Base-by-base conservation (phyloP, 768 basidiomycete species). In the Epithele typhae region DNA sequence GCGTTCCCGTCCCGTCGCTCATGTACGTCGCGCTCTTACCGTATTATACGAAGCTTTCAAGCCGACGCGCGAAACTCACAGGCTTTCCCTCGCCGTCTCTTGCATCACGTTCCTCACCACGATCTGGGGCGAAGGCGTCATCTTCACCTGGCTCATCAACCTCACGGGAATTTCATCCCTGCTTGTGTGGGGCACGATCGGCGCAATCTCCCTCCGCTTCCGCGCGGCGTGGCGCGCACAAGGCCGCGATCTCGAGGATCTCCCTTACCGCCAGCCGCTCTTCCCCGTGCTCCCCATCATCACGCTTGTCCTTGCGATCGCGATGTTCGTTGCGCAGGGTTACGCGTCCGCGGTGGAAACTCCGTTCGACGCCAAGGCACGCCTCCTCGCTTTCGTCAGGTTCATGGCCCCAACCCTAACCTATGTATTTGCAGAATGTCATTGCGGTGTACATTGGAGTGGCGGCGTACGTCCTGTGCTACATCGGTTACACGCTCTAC, bases 81-180 rank as follows among this genome's bases (percentile, higher is more conserved):
- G 78, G 5, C 60, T 76, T 49, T 67, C 77, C 7, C 70, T 81
- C 3, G 71, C 65, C 0, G 67, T 77, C 47, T 67, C 75, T 0
- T 74, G 62, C 46, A 60, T 81, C 35, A 75, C 79, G 0, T 81
- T 78, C 63, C 57, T 78, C 34, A 76, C 80, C 5, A 77, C 77
- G 5, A 75, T 81, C 49, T 81, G 78, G 78, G 74, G 78, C 14
- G 68, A 72, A 37, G 75, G 75, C 11, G 58, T 76, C 45, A 75
- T 75, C 34, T 79, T 81, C 52, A 73, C 70, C 2, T 78, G 77
- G 83, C 67, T 84, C 9, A 65, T 82, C 40, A 79, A 82, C 53
- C 65, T 84, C 42, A 79, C 78, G 7, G 82, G 84, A 34, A 78
- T 86, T 37, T 82, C 78, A 1, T 78, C 81, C 2, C 66, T 87